Base-by-base conservation (phyloP, 352 stramenopile species). In the Phytophthora rubi region DNA sequence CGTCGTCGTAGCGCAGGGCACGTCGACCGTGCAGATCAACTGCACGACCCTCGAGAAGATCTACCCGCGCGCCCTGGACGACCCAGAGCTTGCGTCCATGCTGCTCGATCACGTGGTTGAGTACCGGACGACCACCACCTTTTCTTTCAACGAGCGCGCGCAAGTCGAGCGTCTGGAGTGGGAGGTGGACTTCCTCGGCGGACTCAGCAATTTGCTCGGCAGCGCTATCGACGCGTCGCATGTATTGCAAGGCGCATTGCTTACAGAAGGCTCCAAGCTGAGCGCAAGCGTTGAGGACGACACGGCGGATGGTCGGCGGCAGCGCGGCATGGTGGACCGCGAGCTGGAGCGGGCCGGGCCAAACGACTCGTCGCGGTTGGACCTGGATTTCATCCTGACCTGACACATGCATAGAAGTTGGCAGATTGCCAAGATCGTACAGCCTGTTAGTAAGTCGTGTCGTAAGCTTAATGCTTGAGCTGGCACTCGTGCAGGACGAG, bases 1-100 rank as follows among this genome's bases (percentile, higher is more conserved):
- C 3, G 76, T 92, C n/a, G 81, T 90, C 26, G 81, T 87, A 64
- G 81, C 84, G 42, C 64, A 75, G 2, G 80, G 82, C 8, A 56
- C 42, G 4, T 56, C 82, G 26, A 73, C 63, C 1, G 71, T 85
- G 37, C 69, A 71, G 4, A 48, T 88, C 23, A 78, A 75, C 21
- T 60, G 76, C 13, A 62, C 53, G 33, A 85, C 82, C 12, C 66
- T 90, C 13, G 77, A 85, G 56, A 64, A 69, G 30, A 57, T 90
- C 8, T 88, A 86, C 60, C 82, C 82, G 13, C 73, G 80, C 56
- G 52, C 77, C 7, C 62, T 90, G 30, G 35, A 62, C n/a, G 73
- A 88, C 35, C 70, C 81, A 18, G 62, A 61, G 61, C 76, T 88
- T 1, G 70, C 76, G 21, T 56, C 78, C 39, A 13, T 56, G 45